These are phyloP conservation scores for Melaleuca alternifolia DNA, from an alignment of 345 rosid species.

Conservation along the genomic window DNA sequence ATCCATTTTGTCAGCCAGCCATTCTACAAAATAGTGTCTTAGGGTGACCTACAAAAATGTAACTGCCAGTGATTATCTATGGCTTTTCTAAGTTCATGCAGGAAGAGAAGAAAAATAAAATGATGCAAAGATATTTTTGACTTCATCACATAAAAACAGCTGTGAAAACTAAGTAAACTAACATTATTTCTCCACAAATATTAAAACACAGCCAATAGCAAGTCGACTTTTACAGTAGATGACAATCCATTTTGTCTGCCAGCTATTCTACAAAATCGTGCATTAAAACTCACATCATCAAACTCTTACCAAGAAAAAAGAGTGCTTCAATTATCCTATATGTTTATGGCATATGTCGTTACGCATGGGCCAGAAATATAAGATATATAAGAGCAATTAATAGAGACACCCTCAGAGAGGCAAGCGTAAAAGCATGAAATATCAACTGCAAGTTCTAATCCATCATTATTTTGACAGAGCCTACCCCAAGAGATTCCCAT, in stretches of 20 bases:
- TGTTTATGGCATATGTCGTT: not conserved
- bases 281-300: not conserved
- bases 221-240: not conserved
- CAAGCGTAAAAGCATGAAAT: not conserved
- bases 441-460: not conserved
- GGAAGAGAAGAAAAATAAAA: not conserved
- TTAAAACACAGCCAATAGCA: not conserved
- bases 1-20: not conserved
- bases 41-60: not conserved
- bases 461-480: conserved; percentile 2
- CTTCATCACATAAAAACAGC: not conserved
- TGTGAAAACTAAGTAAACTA: not conserved
- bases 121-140: not conserved
- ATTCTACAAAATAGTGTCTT: not conserved
- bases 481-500: conserved; percentile 98
- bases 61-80: not conserved
- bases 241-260: not conserved
- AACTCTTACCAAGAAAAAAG: not conserved
- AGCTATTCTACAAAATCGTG: not conserved
- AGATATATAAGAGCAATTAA: not conserved
- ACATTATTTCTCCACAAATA: not conserved
- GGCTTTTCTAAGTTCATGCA: not conserved
- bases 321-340: not conserved
- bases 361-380: not conserved
- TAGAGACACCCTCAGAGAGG: not conserved